Evolutionary conservation across 257 asterid species (phyloP).

Genomic region (Solanum tarapatanum): DNA sequence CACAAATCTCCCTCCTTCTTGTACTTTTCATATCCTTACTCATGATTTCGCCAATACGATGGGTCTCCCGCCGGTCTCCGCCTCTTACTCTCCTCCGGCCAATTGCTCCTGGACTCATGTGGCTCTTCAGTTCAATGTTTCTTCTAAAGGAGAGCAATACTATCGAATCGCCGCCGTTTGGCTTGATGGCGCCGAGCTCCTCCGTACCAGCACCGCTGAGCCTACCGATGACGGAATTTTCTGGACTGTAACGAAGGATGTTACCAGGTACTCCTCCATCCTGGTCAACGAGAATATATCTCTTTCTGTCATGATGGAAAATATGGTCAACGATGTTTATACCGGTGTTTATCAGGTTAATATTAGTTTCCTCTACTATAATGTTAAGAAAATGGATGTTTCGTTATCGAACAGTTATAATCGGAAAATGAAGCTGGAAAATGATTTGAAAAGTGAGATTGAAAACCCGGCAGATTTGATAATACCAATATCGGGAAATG

Average conservation of each 20-base stretch:
- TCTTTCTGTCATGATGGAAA: slow-evolving; percentile 73
- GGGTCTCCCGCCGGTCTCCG: slow-evolving; percentile 42
- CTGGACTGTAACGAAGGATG: slow-evolving; percentile 69
- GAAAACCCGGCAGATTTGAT: slow-evolving; percentile 66
- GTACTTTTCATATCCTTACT: slow-evolving; percentile 41
- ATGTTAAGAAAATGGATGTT: not conserved
- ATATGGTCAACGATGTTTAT: slow-evolving; percentile 46
- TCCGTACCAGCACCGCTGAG: slow-evolving; percentile 88
- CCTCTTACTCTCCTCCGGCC: slow-evolving; percentile 37
- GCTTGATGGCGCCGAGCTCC: slow-evolving; percentile 70
- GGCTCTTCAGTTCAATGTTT: slow-evolving; percentile 40
- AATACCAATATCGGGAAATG: slow-evolving; percentile 49
- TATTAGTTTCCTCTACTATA: slow-evolving; percentile 50
- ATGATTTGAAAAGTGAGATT: slow-evolving; percentile 6
- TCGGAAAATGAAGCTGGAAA: not conserved
- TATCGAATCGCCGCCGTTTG: slow-evolving; percentile 86
- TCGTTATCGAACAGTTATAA: not conserved
- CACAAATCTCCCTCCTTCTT: slow-evolving; percentile 34
- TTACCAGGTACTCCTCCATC: slow-evolving; percentile 55
- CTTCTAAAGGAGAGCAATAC: slow-evolving; percentile 55
- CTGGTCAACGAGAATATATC: slow-evolving; percentile 34
- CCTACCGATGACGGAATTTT: slow-evolving; percentile 37
- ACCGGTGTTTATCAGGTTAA: slow-evolving; percentile 52
- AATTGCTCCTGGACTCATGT: slow-evolving; percentile 75
- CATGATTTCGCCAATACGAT: slow-evolving; percentile 53